Evolutionary conservation across 208 protist species (phyloP), one percentile per base, ranked within the genome.

Genomic region (Strigomonas oncopelti): DNA sequence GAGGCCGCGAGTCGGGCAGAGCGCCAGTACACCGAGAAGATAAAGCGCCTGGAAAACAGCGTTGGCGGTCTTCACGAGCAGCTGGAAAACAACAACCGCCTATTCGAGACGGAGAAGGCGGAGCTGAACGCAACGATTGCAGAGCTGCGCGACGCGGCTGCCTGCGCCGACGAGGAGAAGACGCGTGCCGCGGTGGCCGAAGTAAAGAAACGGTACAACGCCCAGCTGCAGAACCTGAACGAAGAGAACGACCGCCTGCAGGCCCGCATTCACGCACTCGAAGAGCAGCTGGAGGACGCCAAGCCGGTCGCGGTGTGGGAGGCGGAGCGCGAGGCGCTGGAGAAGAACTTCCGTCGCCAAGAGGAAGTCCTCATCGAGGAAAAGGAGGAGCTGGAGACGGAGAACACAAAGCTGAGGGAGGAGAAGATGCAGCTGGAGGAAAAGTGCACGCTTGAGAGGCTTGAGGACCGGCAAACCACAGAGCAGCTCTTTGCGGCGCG

Each of bases 321-420:
- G 57, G 32, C 11, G 9, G 57, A 28, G 31, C 36, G 36, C 18
- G 29, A 61, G 5, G 16, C n/a, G 5, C 1, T 27, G 16, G 29
- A 45, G 32, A 36, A 9, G 0, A 45, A 64, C 28, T 45, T 27
- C 20, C 42, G 38, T 5, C 38, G 34, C 5, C 60, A 64, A 7
- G 20, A 54, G 5, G 46, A 31, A 8, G 24, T 45, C 4, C 34
- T 52, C 14, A 48, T 64, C 24, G 22, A 46, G 9, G 38, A 64
- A 64, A 64, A 64, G 28, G 60, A 64, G 60, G 22, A 64, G 34
- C 20, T 64, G 18, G 60, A 64, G 60, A 52, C 36, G 5, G 60
- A 64, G 28, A 64, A 64, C 28, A 53, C 36, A 5, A 29, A 46
- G 38, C 60, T 53, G 7, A 48, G 0, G 9, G 60, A 64, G 31